Evolutionary conservation across 768 basidiomycete species (phyloP).

Genomic region (Lentinula detonsa): DNA sequence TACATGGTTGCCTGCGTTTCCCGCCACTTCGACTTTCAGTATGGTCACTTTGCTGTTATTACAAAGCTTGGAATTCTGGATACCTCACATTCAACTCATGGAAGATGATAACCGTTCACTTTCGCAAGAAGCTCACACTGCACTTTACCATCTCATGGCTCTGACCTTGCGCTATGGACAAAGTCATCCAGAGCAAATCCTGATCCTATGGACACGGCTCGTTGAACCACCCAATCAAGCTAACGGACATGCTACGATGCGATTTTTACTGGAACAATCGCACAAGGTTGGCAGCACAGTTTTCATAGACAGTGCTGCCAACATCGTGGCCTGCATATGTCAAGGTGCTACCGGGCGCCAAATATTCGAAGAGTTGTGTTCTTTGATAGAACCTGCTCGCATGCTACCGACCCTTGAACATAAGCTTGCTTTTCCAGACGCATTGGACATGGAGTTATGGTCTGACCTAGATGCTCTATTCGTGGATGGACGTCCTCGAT

Average conservation of each 20-base stretch:
- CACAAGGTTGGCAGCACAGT: conserved; percentile 74
- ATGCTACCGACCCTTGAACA: conserved; percentile 79
- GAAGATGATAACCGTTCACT: conserved; percentile 49
- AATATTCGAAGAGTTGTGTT: conserved; percentile 80
- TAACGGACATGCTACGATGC: conserved; percentile 74
- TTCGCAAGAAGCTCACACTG: conserved; percentile 53
- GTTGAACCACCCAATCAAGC: conserved; percentile 65
- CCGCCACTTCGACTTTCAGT: conserved; percentile 39
- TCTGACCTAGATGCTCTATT: conserved; percentile 75
- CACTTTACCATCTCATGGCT: conserved; percentile 78
- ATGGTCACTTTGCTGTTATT: conserved; percentile 54
- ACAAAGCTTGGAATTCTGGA: conserved; percentile 81
- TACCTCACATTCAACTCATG: conserved; percentile 68
- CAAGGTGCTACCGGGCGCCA: conserved; percentile 66
- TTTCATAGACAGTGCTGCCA: conserved; percentile 75
- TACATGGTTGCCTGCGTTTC: conserved; percentile 63
- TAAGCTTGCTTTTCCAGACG: conserved; percentile 55
- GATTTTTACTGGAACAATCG: conserved; percentile 84
- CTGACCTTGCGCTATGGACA: conserved; percentile 73
- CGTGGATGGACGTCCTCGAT: conserved; percentile 56
- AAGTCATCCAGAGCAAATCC: conserved; percentile 73
- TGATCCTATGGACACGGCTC: conserved; percentile 72
- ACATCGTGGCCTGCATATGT: conserved; percentile 79
- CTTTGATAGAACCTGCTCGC: conserved; percentile 74
- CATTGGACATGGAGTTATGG: conserved; percentile 71